Percentiles rank a stretch among this genome's conserved stretches.
Evolutionary conservation across 2,329 filamentous ascomycete species (phyloP).

Genomic region (Aspergillus pseudotamarii): DNA sequence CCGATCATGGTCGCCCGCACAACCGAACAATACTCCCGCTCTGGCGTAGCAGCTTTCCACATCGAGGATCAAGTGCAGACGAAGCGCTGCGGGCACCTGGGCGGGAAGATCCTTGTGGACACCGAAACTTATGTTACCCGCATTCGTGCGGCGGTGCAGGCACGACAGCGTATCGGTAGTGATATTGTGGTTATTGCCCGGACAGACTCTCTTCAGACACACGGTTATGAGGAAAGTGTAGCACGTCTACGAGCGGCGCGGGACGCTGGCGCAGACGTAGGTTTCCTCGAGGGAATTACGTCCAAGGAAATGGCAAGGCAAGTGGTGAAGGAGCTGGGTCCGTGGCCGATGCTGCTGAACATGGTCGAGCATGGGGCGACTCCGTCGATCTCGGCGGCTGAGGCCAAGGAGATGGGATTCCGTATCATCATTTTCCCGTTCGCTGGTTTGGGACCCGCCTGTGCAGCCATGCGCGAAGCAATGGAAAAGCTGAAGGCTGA

Average conservation of each 20-base stretch:
- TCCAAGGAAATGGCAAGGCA: conserved; percentile 41
- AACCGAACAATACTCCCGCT: conserved; percentile 53
- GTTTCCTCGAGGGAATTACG: conserved; percentile 46
- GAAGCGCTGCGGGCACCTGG: conserved; percentile 46
- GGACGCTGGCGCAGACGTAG: conserved; percentile 45
- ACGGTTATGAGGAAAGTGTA: conserved; percentile 46
- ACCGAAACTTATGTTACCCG: conserved; percentile 36
- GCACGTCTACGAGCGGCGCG: conserved; percentile 42
- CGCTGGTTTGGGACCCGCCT: conserved; percentile 42
- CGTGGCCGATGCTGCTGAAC: conserved; percentile 47
- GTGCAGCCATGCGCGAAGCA: conserved; percentile 38
- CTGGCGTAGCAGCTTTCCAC: conserved; percentile 59
- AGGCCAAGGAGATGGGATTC: conserved; percentile 46
- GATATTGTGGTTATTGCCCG: conserved; percentile 51
- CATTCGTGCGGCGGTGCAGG: conserved; percentile 42
- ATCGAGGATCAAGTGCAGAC: conserved; percentile 60
- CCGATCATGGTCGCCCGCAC: conserved; percentile 54
- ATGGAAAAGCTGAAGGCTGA: conserved; percentile 41
- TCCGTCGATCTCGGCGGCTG: conserved; percentile 41
- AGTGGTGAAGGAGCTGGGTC: conserved; percentile 39
- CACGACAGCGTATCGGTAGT: conserved; percentile 36
- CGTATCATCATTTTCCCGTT: conserved; percentile 48
- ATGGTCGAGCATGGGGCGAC: conserved; percentile 49
- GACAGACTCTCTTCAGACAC: conserved; percentile 40
- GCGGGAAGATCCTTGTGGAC: conserved; percentile 44